These are phyloP conservation scores for Lactarius psammicola DNA, from an alignment of 768 basidiomycete species.

Conservation along the genomic window DNA sequence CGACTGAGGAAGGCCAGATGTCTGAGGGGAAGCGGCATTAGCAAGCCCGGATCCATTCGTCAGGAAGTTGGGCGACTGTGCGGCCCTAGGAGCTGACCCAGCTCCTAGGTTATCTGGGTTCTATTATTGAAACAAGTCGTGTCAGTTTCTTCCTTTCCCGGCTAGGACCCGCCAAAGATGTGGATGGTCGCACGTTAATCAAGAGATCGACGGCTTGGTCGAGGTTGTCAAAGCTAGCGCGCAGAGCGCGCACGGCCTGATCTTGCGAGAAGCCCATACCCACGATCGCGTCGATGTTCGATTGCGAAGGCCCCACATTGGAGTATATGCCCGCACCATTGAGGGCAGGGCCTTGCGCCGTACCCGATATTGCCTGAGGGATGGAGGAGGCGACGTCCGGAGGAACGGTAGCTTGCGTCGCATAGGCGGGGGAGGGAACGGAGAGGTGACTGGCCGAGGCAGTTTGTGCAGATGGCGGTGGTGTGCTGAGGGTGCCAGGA, in stretches of 20 bases:
- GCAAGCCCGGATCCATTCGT: slow-evolving; percentile 30
- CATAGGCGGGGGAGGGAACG: slow-evolving; percentile 33
- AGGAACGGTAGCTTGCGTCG: slow-evolving; percentile 31
- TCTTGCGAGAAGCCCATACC: slow-evolving; percentile 94
- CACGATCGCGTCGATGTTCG: slow-evolving; percentile 75
- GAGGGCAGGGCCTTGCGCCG: slow-evolving; percentile 36
- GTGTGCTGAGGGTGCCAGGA: slow-evolving; percentile 32
- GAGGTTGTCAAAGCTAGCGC: slow-evolving; percentile 94
- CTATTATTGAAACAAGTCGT: slow-evolving; percentile 39
- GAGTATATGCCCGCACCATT: slow-evolving; percentile 58
- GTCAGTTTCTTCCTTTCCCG: slow-evolving; percentile 13
- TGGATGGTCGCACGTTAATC: slow-evolving; percentile 63
- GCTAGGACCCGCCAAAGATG: not conserved
- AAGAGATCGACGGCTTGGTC: slow-evolving; percentile 96
- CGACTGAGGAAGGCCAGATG: slow-evolving; percentile 38
- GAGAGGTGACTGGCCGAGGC: slow-evolving; percentile 29
- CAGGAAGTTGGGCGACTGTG: slow-evolving; percentile 36
- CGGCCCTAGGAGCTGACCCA: slow-evolving; percentile 42
- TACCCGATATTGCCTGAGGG: slow-evolving; percentile 30
- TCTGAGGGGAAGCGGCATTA: slow-evolving; percentile 37
- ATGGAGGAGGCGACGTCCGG: slow-evolving; percentile 37
- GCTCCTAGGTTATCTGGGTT: slow-evolving; percentile 67
- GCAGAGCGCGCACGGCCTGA: slow-evolving; percentile 77
- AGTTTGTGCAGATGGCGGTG: slow-evolving; percentile 25
- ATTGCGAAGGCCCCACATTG: slow-evolving; percentile 72